Percentiles rank a stretch among this genome's conserved stretches.
Evolutionary conservation across 78 protist genomes (phyloP).

Genomic region (Mastigamoeba balamuthi): DNA sequence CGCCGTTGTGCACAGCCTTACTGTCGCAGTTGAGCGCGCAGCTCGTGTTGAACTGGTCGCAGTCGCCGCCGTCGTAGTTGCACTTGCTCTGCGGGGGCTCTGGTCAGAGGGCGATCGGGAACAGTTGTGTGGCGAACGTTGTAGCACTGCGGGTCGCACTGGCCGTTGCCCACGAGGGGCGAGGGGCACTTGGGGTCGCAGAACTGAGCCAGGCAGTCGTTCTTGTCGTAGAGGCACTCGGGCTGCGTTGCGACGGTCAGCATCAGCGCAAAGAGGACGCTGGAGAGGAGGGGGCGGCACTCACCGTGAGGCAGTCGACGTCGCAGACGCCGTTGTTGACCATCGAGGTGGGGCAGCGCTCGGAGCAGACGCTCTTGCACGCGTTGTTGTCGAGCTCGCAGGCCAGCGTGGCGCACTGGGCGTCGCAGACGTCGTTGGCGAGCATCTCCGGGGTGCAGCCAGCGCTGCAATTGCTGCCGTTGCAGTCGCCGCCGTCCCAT

Average conservation of each 20-base stretch:
- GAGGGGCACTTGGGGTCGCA: no score
- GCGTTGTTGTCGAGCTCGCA: constrained; percentile 3
- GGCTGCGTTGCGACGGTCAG: no score
- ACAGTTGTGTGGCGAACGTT: no score
- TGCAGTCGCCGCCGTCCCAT: constrained; percentile 14
- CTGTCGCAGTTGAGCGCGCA: no score
- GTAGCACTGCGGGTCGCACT: constrained; percentile 8
- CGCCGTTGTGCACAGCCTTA: background rate
- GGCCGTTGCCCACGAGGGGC: background rate
- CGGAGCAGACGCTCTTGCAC: no score
- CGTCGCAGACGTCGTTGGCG: constrained; percentile 2
- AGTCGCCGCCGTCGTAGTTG: constrained; percentile 16
- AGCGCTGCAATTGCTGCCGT: background rate
- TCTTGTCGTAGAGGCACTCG: constrained; percentile 1
- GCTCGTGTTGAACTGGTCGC: background rate
- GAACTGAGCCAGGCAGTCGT: background rate
- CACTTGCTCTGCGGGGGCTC: background rate
- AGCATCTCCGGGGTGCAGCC: constrained; percentile 1
- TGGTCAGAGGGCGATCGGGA: no score
- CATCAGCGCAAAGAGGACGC: no score
- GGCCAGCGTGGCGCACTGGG: constrained; percentile 8
- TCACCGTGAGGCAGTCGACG: no score
- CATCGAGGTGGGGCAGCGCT: no score
- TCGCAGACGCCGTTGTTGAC: no score
- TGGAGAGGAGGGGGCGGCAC: no score